phyloP scores from a whole-genome alignment of 164 flowering plant species.

The Buxus sempervirens region DNA sequence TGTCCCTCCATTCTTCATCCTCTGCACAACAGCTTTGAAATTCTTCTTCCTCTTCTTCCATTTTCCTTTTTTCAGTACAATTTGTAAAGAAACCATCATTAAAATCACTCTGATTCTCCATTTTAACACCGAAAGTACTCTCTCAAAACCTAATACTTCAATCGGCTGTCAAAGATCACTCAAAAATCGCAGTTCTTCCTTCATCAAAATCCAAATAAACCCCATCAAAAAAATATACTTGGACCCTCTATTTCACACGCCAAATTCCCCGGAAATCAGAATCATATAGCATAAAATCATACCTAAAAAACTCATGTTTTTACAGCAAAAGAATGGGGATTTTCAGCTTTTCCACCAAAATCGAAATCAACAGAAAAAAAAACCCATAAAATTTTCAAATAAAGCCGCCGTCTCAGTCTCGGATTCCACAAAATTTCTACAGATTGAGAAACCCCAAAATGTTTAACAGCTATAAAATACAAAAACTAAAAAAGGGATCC shows the following conservation, averaged over 20 bases:
- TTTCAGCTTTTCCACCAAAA: not conserved
- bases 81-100: slow-evolving; percentile 9
- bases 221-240: not conserved
- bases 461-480: not conserved
- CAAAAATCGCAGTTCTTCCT: not conserved
- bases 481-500: not conserved
- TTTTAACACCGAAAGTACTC: slow-evolving; percentile 7
- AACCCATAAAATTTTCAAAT: not conserved
- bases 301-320: not conserved
- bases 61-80: slow-evolving; percentile 18
- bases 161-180: not conserved
- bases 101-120: slow-evolving; percentile 29
- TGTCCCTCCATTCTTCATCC: slow-evolving; percentile 50
- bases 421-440: too few relatives aligned
- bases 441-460: not conserved
- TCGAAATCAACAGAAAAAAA: slow-evolving; percentile 15
- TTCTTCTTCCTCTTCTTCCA: slow-evolving; percentile 76
- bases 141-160: not conserved
- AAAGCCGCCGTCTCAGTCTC: not conserved
- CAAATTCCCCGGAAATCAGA: not conserved
- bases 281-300: not conserved
- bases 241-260: not conserved
- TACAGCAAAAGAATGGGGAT: not conserved
- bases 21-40: slow-evolving; percentile 69
- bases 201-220: slow-evolving; percentile 3